phyloP scores from a whole-genome alignment of 108 stramenopile genomes.

The Craspedostauros australis region DNA sequence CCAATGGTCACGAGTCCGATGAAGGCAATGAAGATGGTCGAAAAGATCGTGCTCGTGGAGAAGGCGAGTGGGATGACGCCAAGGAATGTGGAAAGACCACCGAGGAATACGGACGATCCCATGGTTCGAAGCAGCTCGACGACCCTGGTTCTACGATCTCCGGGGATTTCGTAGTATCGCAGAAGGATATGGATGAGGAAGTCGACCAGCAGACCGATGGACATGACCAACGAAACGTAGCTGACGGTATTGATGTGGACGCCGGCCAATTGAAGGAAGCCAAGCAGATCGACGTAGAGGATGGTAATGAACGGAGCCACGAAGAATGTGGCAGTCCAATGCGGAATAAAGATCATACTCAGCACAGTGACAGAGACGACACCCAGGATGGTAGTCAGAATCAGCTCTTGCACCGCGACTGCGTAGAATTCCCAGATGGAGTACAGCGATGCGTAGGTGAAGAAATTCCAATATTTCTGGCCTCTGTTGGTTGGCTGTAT shows the following conservation, averaged over 20 bases:
- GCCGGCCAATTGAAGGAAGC: constrained; percentile 15
- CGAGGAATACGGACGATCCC: constrained; percentile 19
- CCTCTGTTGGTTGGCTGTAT: constrained; percentile 9
- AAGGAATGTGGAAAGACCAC: constrained; percentile 19
- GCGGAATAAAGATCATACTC: constrained; percentile 21
- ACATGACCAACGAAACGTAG: constrained; percentile 26
- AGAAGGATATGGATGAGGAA: constrained; percentile 20
- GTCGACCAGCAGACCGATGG: constrained; percentile 24
- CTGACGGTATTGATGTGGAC: constrained; percentile 15
- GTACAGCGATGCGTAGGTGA: constrained; percentile 8
- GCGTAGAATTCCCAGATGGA: constrained; percentile 28
- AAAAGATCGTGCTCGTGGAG: constrained; percentile 11
- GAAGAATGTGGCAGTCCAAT: constrained; percentile 13
- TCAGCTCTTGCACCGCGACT: constrained; percentile 13
- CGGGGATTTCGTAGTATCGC: constrained; percentile 9
- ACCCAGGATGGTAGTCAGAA: constrained; percentile 13
- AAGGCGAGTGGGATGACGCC: constrained; percentile 16
- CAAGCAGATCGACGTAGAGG: constrained; percentile 18
- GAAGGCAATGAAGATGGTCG: constrained; percentile 17
- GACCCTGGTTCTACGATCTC: constrained; percentile 5
- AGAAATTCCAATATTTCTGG: constrained; percentile 14
- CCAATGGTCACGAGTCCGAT: constrained; percentile 17
- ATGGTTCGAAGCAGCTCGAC: constrained; percentile 11
- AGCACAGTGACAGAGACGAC: constrained; percentile 17
- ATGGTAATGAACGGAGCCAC: not conserved